Base-by-base conservation (phyloP, 441 rosid genomes). In the Viola pubescens region DNA sequence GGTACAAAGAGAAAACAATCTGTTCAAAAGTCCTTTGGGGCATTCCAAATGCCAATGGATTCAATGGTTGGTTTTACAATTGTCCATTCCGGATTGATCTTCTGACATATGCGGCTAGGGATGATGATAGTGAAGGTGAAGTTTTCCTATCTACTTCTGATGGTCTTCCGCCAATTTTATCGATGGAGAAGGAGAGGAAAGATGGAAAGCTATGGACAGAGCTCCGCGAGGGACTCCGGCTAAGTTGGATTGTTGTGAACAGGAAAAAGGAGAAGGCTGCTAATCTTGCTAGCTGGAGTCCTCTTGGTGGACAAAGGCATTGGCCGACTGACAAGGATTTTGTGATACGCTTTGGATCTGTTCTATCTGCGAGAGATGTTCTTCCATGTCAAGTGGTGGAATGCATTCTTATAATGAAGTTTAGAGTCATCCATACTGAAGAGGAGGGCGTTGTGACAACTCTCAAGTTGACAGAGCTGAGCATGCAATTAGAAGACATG, bases 301-400 rank as follows among this genome's bases (percentile, higher is more conserved):
- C 92, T 53, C 89, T 86, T 10, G 84, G 87, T 1, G 89, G 92
- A 54, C 92, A 86, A 58, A 80, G 92, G 69, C 92, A 83, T 62
- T 86, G 89, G 89, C 92, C 92, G 0, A 86, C 92, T 0, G 89
- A 81, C 70, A 80, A 77, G 74, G 92, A 86, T 69, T 86, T 86
- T 16, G 78, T 86, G 14, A 74, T 83, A 45, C 79, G 87, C 19
- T 86, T 83, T 57, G 92, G 92, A 44, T 83, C 92, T 4, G 76
- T 86, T 60, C 87, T 86, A 61, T 81, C 92, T 6, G 92, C 92
- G 1, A 83, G 71, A 69, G 87, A 78, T 50, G 75, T 82, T 60
- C 78, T 80, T 59, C 87, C 85, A 13, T 77, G 86, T 49, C 92
- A 75, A 60, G 87, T 78, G 8, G 92, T 80, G 2, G 87, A 81